These are phyloP conservation scores for Botrytis elliptica DNA, from an alignment of 2,329 filamentous ascomycete genomes.

Conservation along the genomic window DNA sequence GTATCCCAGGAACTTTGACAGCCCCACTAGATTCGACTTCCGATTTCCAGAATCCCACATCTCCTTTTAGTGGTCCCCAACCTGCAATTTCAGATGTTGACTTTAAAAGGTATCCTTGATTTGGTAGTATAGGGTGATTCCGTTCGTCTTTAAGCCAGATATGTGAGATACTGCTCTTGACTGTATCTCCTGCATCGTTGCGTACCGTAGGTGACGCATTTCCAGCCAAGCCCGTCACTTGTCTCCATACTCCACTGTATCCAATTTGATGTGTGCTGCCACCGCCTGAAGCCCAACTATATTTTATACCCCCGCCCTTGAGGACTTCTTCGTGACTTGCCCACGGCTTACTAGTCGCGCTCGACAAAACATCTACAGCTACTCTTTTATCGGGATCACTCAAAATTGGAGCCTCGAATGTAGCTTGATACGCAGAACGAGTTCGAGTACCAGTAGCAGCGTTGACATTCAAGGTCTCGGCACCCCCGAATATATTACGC, in stretches of 20 bases:
- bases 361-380: conserved; percentile 77
- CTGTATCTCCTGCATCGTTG: conserved; percentile 81
- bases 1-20: conserved; percentile 65
- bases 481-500: conserved; percentile 92
- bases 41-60: conserved; percentile 92
- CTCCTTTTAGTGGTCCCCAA: conserved; percentile 76
- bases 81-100: conserved; percentile 82
- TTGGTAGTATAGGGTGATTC: conserved; percentile 82
- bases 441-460: conserved; percentile 88
- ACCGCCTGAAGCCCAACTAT: conserved; percentile 67
- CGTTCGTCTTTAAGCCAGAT: conserved; percentile 77
- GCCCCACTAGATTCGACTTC: conserved; percentile 80
- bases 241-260: conserved; percentile 82
- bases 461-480: conserved; percentile 83
- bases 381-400: conserved; percentile 80
- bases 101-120: conserved; percentile 76
- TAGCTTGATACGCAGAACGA: conserved; percentile 84
- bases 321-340: conserved; percentile 90
- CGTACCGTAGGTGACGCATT: conserved; percentile 80
- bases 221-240: conserved; percentile 74
- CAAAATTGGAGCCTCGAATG: conserved; percentile 77
- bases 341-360: conserved; percentile 85
- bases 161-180: conserved; percentile 85
- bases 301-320: conserved; percentile 72
- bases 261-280: conserved; percentile 74